Percentiles rank a stretch among this genome's conserved stretches.
Conservation (phyloP, 169 alveolate species). For the Cryptosporidium felis region DNA sequence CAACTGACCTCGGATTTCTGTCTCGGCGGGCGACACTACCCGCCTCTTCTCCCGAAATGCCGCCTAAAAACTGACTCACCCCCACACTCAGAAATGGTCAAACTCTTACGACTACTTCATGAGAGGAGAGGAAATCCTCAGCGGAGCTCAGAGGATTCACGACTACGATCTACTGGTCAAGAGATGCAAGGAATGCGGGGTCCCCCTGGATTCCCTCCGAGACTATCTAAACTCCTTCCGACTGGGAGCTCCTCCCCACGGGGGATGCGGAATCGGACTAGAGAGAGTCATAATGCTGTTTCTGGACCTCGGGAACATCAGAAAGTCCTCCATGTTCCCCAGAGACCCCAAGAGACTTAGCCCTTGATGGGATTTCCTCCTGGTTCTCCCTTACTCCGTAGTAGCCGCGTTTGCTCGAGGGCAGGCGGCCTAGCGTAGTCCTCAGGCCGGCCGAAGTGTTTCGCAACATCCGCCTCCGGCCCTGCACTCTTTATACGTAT, state of each 20-base stretch:
- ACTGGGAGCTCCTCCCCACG: slow-evolving; percentile 98
- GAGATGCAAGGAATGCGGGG: slow-evolving; percentile 75
- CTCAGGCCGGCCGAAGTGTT: neutral
- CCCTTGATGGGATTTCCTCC: slow-evolving; percentile 82
- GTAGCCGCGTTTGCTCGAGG: neutral
- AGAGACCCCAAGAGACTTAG: slow-evolving; percentile 97
- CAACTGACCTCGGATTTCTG: slow-evolving; percentile 49
- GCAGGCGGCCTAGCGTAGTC: neutral
- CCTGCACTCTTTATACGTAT: neutral
- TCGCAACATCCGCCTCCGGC: neutral
- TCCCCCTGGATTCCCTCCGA: slow-evolving; percentile 77
- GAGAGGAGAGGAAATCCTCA: slow-evolving; percentile 98
- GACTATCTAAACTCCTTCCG: slow-evolving; percentile 91
- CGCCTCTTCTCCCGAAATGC: neutral
- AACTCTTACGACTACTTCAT: slow-evolving; percentile 98
- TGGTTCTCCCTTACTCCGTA: neutral
- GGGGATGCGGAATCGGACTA: slow-evolving; percentile 99
- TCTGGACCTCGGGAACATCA: slow-evolving; percentile 94
- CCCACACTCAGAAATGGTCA: slow-evolving; percentile 78
- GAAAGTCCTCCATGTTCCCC: slow-evolving; percentile 98
- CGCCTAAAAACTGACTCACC: neutral
- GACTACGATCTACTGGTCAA: slow-evolving; percentile 91
- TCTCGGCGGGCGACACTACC: neutral
- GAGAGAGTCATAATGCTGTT: slow-evolving; percentile 98
- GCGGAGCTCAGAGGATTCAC: slow-evolving; percentile 99